Evolutionary conservation across 345 rosid genomes (phyloP).

Genomic region (Luvunga scandens): DNA sequence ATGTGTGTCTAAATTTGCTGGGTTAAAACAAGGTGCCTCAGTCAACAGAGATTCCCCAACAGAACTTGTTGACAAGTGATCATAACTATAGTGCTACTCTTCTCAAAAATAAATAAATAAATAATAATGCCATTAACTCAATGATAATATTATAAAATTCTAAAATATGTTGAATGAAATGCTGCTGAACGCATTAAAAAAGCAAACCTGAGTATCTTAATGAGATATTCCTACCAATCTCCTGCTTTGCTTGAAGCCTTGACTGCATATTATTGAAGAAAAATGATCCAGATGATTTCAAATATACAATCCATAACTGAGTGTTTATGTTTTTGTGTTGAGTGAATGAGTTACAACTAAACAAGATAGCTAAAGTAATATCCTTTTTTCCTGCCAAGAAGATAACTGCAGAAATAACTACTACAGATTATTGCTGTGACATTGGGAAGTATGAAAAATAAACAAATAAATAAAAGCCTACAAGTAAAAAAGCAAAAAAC

Average conservation of each 20-base stretch:
- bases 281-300: constrained; percentile 14
- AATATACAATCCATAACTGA: background rate
- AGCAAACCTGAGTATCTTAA: constrained; percentile 59
- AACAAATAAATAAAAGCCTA: no score
- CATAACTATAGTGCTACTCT: background rate
- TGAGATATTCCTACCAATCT: constrained; percentile 54
- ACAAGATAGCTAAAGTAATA: background rate
- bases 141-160: background rate
- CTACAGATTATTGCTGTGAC: background rate
- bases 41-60: background rate
- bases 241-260: constrained; percentile 75
- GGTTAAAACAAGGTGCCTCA: background rate
- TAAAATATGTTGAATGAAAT: constrained; percentile 4
- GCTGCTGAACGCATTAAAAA: constrained; percentile 1
- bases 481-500: no score
- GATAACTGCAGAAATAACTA: background rate
- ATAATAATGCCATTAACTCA: background rate
- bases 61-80: background rate
- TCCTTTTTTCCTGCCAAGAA: background rate
- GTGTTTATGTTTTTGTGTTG: background rate
- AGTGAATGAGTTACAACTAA: background rate
- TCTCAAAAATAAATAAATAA: no score
- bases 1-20: no score
- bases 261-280: constrained; percentile 38
- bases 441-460: background rate